Evolutionary conservation across 352 stramenopile species (phyloP).

Genomic region (Phytophthora lateralis): DNA sequence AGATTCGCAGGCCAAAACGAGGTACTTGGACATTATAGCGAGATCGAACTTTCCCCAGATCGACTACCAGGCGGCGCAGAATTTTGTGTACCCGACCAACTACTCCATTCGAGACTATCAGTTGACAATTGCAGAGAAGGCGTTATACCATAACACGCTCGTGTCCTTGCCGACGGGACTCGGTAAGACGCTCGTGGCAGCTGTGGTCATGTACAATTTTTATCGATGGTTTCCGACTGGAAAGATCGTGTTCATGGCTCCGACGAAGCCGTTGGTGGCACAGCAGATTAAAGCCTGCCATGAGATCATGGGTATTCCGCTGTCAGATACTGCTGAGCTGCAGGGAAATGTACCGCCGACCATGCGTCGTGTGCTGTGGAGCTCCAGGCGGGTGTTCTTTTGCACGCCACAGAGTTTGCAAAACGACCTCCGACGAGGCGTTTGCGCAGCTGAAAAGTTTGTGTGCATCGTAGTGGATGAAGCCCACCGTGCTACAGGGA

Average conservation of each 20-base stretch:
- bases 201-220: slow-evolving; percentile 99
- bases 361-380: slow-evolving; percentile 89
- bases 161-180: slow-evolving; percentile 98
- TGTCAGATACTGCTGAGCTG: slow-evolving; percentile 81
- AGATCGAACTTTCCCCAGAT: slow-evolving; percentile 50
- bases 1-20: slow-evolving; percentile 55
- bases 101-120: slow-evolving; percentile 96
- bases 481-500: slow-evolving; percentile 96
- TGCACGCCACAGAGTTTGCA: slow-evolving; percentile 98
- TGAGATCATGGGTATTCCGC: slow-evolving; percentile 94
- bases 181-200: slow-evolving; percentile 99
- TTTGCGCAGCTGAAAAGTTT: slow-evolving; percentile 82
- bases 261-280: slow-evolving; percentile 97
- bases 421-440: slow-evolving; percentile 93
- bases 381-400: slow-evolving; percentile 96
- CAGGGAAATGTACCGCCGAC: slow-evolving; percentile 80
- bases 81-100: slow-evolving; percentile 91
- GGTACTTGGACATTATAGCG: slow-evolving; percentile 58
- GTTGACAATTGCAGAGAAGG: slow-evolving; percentile 91
- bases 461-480: slow-evolving; percentile 98
- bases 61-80: slow-evolving; percentile 61
- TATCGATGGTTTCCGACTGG: slow-evolving; percentile 97
- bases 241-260: slow-evolving; percentile 98
- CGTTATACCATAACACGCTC: slow-evolving; percentile 97
- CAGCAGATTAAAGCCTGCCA: slow-evolving; percentile 98